A percentile compares a stretch with the other conserved stretches of the same genome.
phyloP scores from a whole-genome alignment of 2,329 filamentous ascomycete genomes.

The Talaromyces amestolkiae region DNA sequence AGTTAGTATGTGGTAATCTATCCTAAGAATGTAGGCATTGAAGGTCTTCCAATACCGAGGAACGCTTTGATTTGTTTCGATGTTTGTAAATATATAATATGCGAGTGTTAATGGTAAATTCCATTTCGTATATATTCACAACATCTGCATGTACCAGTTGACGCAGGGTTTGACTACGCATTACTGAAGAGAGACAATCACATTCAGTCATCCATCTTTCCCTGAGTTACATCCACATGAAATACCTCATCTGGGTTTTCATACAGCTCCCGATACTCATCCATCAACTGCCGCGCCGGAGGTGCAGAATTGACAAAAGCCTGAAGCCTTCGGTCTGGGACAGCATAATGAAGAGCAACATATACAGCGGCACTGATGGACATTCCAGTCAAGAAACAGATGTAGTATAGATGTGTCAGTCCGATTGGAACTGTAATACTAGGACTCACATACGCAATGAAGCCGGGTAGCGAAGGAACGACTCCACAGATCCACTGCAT shows the following conservation, averaged over 20 bases:
- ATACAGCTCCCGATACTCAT: constrained; percentile 9
- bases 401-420: constrained; percentile 33
- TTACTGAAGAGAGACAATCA: not conserved
- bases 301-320: constrained; percentile 10
- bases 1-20: too few species aligned
- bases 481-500: constrained; percentile 44
- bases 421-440: constrained; percentile 36
- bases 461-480: constrained; percentile 44
- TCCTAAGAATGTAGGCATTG: too few species aligned
- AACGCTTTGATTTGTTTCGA: too few species aligned
- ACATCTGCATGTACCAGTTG: not conserved
- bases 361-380: constrained; percentile 23
- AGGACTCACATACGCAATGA: constrained; percentile 41
- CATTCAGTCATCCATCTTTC: not conserved
- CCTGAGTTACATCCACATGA: not conserved
- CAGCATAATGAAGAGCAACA: constrained; percentile 21
- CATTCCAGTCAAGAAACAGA: constrained; percentile 25
- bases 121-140: not conserved
- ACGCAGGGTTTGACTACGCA: not conserved
- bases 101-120: not conserved
- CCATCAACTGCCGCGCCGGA: constrained; percentile 10
- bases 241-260: constrained; percentile 10
- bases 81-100: too few species aligned
- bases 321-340: constrained; percentile 9
- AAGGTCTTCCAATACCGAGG: too few species aligned